Percentiles rank a stretch among this genome's conserved stretches.
Evolutionary conservation across 1,139 yeast species (phyloP).

Genomic region (Blastobotrys petasosporus): DNA sequence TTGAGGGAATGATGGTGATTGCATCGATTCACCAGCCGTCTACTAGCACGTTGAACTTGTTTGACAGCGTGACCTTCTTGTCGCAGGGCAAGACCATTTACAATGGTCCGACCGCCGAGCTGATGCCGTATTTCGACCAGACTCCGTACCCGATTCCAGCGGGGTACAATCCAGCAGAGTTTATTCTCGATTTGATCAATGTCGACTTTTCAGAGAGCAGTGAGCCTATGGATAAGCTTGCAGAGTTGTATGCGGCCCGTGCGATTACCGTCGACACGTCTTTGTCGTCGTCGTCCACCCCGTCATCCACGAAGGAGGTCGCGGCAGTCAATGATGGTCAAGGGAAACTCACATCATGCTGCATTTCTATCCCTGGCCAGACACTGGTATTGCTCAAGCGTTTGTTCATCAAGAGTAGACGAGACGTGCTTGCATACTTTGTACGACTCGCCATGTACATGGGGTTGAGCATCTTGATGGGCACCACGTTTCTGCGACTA

Average conservation of each 20-base stretch:
- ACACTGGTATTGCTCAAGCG: slow-evolving; percentile 26
- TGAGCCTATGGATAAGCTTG: slow-evolving; percentile 2
- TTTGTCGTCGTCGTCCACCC: too few relatives aligned
- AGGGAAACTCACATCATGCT: not conserved
- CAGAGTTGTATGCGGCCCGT: not conserved
- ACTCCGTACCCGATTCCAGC: slow-evolving; percentile 18
- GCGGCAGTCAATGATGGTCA: too few relatives aligned
- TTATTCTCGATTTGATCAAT: slow-evolving; percentile 35
- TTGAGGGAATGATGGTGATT: slow-evolving; percentile 39
- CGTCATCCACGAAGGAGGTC: too few relatives aligned
- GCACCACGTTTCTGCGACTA: slow-evolving; percentile 40
- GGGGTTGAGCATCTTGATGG: slow-evolving; percentile 40
- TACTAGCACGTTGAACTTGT: slow-evolving; percentile 32
- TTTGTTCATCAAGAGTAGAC: slow-evolving; percentile 32
- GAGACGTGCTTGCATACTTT: slow-evolving; percentile 38
- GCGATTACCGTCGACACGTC: too few relatives aligned
- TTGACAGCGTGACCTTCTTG: slow-evolving; percentile 34
- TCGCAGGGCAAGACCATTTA: slow-evolving; percentile 39
- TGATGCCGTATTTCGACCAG: slow-evolving; percentile 37
- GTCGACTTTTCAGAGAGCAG: slow-evolving; percentile 26
- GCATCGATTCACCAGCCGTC: slow-evolving; percentile 41
- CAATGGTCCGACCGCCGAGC: slow-evolving; percentile 37
- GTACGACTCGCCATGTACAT: slow-evolving; percentile 39
- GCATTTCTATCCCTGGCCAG: slow-evolving; percentile 1
- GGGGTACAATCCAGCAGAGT: slow-evolving; percentile 38